Percentiles rank a stretch among this genome's conserved stretches.
Evolutionary conservation across 208 protist genomes (phyloP).

Genomic region (Giardia muris): DNA sequence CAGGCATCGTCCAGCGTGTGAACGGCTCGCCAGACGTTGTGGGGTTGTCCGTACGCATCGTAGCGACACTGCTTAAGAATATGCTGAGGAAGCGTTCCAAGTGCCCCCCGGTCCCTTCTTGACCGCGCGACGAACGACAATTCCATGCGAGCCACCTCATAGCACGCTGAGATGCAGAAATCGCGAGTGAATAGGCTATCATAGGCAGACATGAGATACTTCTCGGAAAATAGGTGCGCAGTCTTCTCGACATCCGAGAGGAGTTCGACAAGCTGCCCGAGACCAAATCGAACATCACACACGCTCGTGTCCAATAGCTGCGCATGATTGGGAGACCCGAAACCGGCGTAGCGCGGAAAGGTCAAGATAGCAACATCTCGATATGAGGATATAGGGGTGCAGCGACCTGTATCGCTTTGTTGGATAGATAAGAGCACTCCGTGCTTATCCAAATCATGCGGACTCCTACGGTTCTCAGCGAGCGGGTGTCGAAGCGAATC

Average conservation of each 20-base stretch:
- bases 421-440: neutral
- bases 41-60: neutral
- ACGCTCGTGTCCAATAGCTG: neutral
- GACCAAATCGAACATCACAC: neutral
- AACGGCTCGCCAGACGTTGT: neutral
- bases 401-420: neutral
- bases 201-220: neutral
- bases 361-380: neutral
- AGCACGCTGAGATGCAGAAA: neutral
- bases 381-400: neutral
- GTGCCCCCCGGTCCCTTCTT: neutral
- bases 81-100: constrained; percentile 4
- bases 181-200: neutral
- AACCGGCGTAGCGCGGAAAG: neutral
- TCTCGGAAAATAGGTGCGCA: neutral
- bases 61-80: neutral
- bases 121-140: neutral
- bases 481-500: too few species aligned
- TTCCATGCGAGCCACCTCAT: neutral
- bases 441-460: neutral
- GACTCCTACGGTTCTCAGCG: too few species aligned
- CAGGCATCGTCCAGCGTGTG: neutral
- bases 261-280: neutral
- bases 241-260: neutral
- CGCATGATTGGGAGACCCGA: neutral